A percentile compares a stretch with the other conserved stretches of the same genome.
phyloP scores from a whole-genome alignment of 371 early-diverging fungal genomes.

The Lichtheimia corymbifera region DNA sequence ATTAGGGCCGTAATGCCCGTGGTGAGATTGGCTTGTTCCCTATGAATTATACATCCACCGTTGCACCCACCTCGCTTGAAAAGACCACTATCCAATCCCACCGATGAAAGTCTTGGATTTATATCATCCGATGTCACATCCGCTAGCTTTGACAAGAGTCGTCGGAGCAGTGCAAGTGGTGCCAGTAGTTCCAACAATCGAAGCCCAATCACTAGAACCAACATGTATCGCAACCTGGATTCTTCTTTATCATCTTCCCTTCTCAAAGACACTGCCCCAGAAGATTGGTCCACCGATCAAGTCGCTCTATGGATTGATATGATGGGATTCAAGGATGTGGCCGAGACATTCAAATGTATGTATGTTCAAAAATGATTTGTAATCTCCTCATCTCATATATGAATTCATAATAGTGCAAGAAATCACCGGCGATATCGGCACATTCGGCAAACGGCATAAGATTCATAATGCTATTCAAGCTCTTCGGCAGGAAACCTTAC shows the following conservation, averaged over 20 bases:
- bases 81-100: conserved; percentile 16
- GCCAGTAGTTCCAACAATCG: conserved; percentile 10
- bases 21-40: conserved; percentile 79
- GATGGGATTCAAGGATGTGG: conserved; percentile 59
- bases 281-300: conserved; percentile 50
- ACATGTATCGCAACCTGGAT: conserved; percentile 14
- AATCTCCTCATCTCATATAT: background rate
- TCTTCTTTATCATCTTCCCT: conserved; percentile 11
- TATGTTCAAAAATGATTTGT: background rate
- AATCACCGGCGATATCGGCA: conserved; percentile 67
- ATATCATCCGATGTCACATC: conserved; percentile 1
- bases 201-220: background rate
- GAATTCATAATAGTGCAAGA: conserved; percentile 60
- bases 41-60: conserved; percentile 55
- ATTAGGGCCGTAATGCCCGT: conserved; percentile 65
- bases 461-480: conserved; percentile 66
- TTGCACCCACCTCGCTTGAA: conserved; percentile 23
- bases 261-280: conserved; percentile 24
- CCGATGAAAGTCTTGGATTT: background rate
- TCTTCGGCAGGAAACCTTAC: conserved; percentile 19
- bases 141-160: no score
- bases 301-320: conserved; percentile 43
- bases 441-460: conserved; percentile 74
- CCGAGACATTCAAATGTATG: conserved; percentile 60
- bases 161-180: background rate